Conservation (phyloP, 2,329 filamentous ascomycete genomes). For the Leptographium procerum region DNA sequence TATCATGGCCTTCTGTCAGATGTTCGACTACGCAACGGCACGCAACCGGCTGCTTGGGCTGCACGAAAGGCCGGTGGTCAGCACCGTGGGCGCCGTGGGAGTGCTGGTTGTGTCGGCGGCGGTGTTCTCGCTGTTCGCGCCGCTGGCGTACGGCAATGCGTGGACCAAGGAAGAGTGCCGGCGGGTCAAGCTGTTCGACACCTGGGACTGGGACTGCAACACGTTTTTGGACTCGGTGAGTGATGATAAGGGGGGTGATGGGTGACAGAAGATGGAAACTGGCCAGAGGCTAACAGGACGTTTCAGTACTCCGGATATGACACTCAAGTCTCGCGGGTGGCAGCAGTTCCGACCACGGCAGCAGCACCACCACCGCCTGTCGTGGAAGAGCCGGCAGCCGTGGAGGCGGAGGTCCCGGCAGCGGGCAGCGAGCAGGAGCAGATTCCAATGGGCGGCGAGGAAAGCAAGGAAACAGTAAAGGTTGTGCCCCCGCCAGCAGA, state of each 20-base stretch:
- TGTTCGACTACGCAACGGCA: slow-evolving; percentile 73
- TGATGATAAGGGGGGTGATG: slow-evolving; percentile 16
- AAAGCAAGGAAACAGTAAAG: not conserved
- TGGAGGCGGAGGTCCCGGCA: not conserved
- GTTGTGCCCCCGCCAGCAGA: slow-evolving; percentile 3
- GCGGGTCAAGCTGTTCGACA: slow-evolving; percentile 72
- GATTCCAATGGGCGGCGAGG: not conserved
- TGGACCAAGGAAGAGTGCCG: slow-evolving; percentile 89
- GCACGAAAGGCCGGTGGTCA: slow-evolving; percentile 59
- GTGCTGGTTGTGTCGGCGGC: slow-evolving; percentile 66
- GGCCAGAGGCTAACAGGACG: not conserved
- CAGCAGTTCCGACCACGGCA: slow-evolving; percentile 1
- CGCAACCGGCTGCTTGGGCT: slow-evolving; percentile 59
- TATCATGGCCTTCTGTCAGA: slow-evolving; percentile 77
- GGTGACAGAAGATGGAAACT: not conserved
- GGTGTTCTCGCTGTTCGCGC: slow-evolving; percentile 76
- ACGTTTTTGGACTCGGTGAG: slow-evolving; percentile 80
- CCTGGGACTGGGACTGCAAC: slow-evolving; percentile 98
- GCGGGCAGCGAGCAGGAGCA: slow-evolving; percentile 1
- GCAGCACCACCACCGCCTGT: slow-evolving; percentile 7
- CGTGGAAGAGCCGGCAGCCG: slow-evolving; percentile 1
- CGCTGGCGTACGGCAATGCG: slow-evolving; percentile 81
- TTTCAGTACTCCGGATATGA: slow-evolving; percentile 42
- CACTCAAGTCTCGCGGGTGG: slow-evolving; percentile 11
- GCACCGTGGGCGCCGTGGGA: slow-evolving; percentile 58